Evolutionary conservation across 2,329 filamentous ascomycete genomes (phyloP).

Genomic region (Raffaelea deltoideospora): DNA sequence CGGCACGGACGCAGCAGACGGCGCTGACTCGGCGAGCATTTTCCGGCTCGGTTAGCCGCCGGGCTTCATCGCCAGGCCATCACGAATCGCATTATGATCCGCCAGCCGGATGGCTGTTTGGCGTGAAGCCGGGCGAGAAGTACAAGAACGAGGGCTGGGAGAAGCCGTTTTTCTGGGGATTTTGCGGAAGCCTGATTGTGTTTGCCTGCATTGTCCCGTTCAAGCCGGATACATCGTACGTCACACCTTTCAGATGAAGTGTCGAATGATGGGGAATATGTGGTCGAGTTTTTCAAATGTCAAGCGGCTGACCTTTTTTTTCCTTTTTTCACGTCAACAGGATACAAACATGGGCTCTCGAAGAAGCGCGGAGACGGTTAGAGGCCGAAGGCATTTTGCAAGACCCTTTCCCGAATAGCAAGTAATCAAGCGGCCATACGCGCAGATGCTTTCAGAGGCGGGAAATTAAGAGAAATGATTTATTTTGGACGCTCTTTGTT

Average conservation of each 20-base stretch:
- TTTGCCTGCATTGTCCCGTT: constrained; percentile 76
- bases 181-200: constrained; percentile 61
- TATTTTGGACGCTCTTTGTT: no score
- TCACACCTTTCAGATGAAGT: no score
- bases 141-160: constrained; percentile 96
- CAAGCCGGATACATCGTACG: constrained; percentile 97
- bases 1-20: not conserved
- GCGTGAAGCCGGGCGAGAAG: constrained; percentile 89
- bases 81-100: constrained; percentile 77
- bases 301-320: not conserved
- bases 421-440: no score
- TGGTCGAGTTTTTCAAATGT: not conserved
- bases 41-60: constrained; percentile 4
- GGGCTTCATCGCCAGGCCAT: constrained; percentile 20
- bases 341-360: constrained; percentile 98
- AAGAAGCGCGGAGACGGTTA: constrained; percentile 88
- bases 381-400: constrained; percentile 89
- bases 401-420: constrained; percentile 54
- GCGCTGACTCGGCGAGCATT: constrained; percentile 5
- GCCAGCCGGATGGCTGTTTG: constrained; percentile 83
- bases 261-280: constrained; percentile 13
- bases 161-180: constrained; percentile 68
- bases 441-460: no score
- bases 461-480: no score
- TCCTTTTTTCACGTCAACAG: no score